These are phyloP conservation scores for Monilinia polystroma DNA, from an alignment of 2,329 filamentous ascomycete genomes.

Conservation along the genomic window DNA sequence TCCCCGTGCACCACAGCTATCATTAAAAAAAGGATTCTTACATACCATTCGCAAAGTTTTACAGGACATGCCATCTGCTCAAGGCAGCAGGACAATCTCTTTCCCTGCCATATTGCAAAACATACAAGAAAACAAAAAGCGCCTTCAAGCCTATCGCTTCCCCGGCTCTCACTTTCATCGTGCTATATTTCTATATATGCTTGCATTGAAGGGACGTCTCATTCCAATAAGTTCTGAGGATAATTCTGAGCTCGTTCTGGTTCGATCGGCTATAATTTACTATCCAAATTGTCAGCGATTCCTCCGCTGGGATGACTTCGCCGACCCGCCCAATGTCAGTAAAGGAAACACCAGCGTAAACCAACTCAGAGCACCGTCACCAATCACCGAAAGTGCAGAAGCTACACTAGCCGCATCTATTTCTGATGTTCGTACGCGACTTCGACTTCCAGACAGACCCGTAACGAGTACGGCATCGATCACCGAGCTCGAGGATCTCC, in stretches of 20 bases:
- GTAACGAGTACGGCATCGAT: neutral
- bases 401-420: neutral
- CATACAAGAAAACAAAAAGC: neutral
- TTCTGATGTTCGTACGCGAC: neutral
- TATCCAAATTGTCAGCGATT: slow-evolving; percentile 6
- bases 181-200: neutral
- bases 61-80: neutral
- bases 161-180: neutral
- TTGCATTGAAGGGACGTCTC: neutral
- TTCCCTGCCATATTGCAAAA: neutral
- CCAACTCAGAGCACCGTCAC: neutral
- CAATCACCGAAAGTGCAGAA: neutral
- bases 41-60: neutral
- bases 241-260: neutral
- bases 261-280: slow-evolving; percentile 1
- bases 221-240: neutral
- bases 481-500: neutral
- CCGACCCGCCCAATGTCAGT: neutral
- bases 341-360: neutral
- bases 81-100: neutral
- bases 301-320: neutral
- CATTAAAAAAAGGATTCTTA: neutral
- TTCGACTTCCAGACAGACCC: neutral
- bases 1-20: neutral
- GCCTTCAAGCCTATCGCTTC: neutral